phyloP scores from a whole-genome alignment of 2,329 filamentous ascomycete species.

The Phialophora expanda region DNA sequence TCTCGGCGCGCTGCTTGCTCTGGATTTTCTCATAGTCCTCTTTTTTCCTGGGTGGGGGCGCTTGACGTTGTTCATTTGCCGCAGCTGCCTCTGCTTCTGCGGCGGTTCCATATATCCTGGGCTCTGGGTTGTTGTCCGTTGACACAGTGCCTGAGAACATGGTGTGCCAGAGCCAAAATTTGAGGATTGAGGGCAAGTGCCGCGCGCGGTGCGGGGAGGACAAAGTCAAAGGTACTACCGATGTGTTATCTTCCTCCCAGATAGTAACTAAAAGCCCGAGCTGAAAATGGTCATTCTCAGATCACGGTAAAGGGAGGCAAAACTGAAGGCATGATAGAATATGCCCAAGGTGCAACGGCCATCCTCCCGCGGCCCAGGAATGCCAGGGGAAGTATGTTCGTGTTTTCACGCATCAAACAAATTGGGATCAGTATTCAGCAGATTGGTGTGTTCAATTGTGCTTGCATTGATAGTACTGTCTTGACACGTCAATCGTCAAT shows the following conservation, averaged over 20 bases:
- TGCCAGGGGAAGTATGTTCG: neutral
- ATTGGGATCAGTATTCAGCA: neutral
- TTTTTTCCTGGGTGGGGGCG: neutral
- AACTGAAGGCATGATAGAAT: neutral
- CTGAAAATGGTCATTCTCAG: neutral
- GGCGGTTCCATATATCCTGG: neutral
- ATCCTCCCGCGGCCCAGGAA: neutral
- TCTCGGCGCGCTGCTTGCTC: slow-evolving; percentile 23
- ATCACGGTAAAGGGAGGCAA: neutral
- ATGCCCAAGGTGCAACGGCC: neutral
- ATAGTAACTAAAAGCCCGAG: neutral
- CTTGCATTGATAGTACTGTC: slow-evolving; percentile 14
- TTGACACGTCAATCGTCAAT: slow-evolving; percentile 3
- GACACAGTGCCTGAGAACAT: slow-evolving; percentile 12
- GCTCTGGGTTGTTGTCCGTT: neutral
- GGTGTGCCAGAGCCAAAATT: neutral
- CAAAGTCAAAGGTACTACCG: neutral
- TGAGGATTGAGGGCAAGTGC: neutral
- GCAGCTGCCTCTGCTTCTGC: neutral
- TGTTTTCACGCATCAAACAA: neutral
- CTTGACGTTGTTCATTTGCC: neutral
- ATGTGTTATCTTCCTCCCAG: neutral
- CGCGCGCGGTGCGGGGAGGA: neutral
- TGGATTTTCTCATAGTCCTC: slow-evolving; percentile 21
- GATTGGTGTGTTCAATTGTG: slow-evolving; percentile 7